Percentiles rank a stretch among this genome's conserved stretches.
These are phyloP conservation scores for Suhomyces sp. DNA, from an alignment of 805 yeast species.

Conservation along the genomic window DNA sequence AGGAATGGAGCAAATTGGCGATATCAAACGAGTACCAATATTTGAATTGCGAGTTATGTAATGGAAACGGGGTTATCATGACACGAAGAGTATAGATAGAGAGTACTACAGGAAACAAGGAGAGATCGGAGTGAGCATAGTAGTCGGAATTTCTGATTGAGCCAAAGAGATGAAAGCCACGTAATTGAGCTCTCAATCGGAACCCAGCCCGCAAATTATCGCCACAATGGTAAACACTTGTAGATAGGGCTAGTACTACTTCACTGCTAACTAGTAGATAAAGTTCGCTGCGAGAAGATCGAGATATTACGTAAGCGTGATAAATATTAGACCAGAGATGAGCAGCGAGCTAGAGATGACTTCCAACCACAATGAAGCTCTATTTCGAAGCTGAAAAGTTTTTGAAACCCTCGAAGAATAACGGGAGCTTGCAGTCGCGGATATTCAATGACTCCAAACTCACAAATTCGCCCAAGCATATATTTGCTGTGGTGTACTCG, in stretches of 20 bases:
- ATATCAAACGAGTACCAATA: not conserved
- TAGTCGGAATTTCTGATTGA: not conserved
- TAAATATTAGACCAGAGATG: not conserved
- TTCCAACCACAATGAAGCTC: constrained; percentile 29
- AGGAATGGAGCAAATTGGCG: not conserved
- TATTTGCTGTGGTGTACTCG: constrained; percentile 79
- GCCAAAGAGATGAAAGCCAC: not conserved
- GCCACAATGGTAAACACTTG: too few relatives aligned
- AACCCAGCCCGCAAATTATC: too few relatives aligned
- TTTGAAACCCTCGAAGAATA: constrained; percentile 22
- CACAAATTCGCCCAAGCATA: constrained; percentile 68
- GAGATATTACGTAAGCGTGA: not conserved
- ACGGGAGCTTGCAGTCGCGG: constrained; percentile 36
- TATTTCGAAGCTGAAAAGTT: constrained; percentile 44
- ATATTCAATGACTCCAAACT: constrained; percentile 34
- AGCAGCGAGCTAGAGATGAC: not conserved
- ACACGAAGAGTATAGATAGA: not conserved
- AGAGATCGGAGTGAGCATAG: not conserved
- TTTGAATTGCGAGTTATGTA: too few relatives aligned
- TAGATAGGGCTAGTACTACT: too few relatives aligned
- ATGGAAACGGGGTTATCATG: too few relatives aligned
- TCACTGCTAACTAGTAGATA: too few relatives aligned
- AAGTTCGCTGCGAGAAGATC: too few relatives aligned
- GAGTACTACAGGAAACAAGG: too few relatives aligned
- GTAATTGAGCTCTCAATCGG: too few relatives aligned